Evolutionary conservation across 345 rosid genomes (phyloP).

Genomic region (Boechera stricta): DNA sequence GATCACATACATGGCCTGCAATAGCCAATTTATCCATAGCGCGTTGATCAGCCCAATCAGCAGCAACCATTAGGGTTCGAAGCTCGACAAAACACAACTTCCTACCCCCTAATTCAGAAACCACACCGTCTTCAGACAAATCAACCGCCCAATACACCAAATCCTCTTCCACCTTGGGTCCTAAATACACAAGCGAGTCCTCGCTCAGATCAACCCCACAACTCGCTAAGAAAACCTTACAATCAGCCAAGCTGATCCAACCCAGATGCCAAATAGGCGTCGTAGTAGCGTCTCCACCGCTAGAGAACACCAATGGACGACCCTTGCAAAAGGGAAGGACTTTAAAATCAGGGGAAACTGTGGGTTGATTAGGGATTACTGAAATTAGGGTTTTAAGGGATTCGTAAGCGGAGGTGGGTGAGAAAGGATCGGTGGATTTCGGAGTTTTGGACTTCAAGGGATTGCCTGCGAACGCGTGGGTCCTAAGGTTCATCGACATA

Average conservation of each 20-base stretch:
- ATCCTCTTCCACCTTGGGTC: constrained; percentile 63
- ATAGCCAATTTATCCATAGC: constrained; percentile 89
- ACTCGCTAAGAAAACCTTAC: constrained; percentile 50
- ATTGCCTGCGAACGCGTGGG: constrained; percentile 90
- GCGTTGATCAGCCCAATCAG: constrained; percentile 81
- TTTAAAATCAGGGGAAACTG: constrained; percentile 64
- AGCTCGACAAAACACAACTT: constrained; percentile 79
- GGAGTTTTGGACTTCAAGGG: constrained; percentile 65
- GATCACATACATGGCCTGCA: constrained; percentile 88
- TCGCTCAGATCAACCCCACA: constrained; percentile 60
- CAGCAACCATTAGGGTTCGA: constrained; percentile 91
- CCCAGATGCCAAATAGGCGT: constrained; percentile 79
- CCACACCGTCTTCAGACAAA: constrained; percentile 52
- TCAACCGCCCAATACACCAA: constrained; percentile 85
- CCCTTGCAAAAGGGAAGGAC: constrained; percentile 84
- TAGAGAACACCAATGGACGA: constrained; percentile 71
- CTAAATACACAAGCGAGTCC: constrained; percentile 76
- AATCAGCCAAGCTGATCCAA: constrained; percentile 76
- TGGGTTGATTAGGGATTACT: constrained; percentile 45
- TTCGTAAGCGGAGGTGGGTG: constrained; percentile 69
- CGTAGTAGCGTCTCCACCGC: constrained; percentile 45
- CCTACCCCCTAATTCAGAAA: constrained; percentile 52
- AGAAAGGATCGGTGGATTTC: constrained; percentile 60
- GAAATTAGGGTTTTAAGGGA: constrained; percentile 65
- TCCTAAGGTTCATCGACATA: constrained; percentile 66